These are phyloP conservation scores for Backusella parvicylindrica DNA, from an alignment of 192 early-diverging fungal species.

Conservation along the genomic window DNA sequence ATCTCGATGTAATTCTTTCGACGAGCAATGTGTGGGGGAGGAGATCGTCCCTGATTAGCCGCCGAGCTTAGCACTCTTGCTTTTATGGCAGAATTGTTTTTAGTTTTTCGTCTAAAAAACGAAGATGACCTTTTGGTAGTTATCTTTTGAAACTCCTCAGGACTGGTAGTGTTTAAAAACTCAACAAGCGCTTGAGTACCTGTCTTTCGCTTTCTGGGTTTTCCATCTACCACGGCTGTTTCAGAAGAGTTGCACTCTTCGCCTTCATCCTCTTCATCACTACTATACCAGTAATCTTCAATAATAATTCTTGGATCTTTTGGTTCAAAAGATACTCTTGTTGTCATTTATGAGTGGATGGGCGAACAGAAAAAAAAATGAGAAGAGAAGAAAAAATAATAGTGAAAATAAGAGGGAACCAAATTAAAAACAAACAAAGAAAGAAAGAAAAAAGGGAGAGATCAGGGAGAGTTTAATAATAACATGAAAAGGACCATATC, in stretches of 20 bases:
- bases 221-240: background rate
- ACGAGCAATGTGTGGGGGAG: background rate
- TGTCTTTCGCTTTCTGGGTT: conserved; percentile 9
- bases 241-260: background rate
- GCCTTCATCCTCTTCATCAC: conserved; percentile 8
- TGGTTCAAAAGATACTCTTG: background rate
- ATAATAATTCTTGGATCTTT: conserved; percentile 10
- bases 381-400: background rate
- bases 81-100: background rate
- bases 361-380: background rate
- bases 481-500: background rate
- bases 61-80: background rate
- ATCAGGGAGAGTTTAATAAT: background rate
- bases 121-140: conserved; percentile 2
- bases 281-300: background rate
- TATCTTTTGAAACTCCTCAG: conserved; percentile 35
- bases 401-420: background rate
- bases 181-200: conserved; percentile 34
- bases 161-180: conserved; percentile 35
- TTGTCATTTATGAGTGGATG: background rate
- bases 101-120: conserved; percentile 23
- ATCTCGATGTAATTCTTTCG: conserved; percentile 25
- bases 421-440: background rate
- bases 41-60: background rate
- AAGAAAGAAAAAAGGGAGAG: background rate